Evolutionary conservation across 768 basidiomycete genomes (phyloP).

Genomic region (Mycena indigotica): DNA sequence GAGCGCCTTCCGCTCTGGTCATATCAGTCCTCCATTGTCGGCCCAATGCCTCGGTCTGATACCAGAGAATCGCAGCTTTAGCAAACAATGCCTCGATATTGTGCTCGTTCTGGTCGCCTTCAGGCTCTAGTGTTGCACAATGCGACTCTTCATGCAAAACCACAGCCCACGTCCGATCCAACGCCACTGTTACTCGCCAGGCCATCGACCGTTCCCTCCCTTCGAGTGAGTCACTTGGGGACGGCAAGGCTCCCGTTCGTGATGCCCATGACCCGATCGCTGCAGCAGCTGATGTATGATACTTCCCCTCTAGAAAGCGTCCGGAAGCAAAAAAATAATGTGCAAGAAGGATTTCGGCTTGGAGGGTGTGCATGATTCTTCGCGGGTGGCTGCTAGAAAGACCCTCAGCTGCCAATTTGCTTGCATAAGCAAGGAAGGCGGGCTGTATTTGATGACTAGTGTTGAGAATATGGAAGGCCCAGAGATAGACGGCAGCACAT

Average conservation of each 20-base stretch:
- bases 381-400: neutral
- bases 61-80: neutral
- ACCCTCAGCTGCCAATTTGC: constrained; percentile 27
- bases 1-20: neutral
- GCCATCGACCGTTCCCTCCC: neutral
- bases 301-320: neutral
- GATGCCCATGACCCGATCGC: neutral
- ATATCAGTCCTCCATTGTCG: neutral
- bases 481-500: constrained; percentile 29
- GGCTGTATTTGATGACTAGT: constrained; percentile 4
- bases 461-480: constrained; percentile 10
- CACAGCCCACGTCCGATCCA: neutral
- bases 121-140: neutral
- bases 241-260: neutral
- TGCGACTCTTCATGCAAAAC: neutral
- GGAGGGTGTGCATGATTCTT: neutral
- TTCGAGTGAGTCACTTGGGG: too few species aligned
- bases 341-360: neutral
- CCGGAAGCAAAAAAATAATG: neutral
- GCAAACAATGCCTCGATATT: neutral
- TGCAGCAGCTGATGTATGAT: neutral
- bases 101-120: neutral
- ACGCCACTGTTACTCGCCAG: neutral
- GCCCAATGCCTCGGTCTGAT: too few species aligned
- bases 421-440: constrained; percentile 35